Evolutionary conservation across 2,329 filamentous ascomycete genomes (phyloP).

Genomic region (Colletotrichum euphorbiae): DNA sequence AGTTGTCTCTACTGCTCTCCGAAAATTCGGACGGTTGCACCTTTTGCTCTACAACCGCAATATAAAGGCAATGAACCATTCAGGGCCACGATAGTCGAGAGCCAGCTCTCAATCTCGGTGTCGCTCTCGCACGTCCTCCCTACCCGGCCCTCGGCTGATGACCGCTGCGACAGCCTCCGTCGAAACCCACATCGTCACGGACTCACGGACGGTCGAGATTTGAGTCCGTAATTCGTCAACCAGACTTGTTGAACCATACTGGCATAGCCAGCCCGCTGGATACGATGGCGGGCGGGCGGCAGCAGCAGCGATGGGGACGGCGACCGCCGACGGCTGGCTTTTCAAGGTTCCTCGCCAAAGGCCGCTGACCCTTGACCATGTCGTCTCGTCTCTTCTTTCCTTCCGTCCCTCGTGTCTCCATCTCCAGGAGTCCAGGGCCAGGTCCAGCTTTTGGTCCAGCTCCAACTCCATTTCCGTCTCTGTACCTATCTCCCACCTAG

Average conservation of each 20-base stretch:
- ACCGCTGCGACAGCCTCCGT: neutral
- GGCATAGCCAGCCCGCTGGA: neutral
- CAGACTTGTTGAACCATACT: neutral
- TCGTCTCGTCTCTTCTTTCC: slow-evolving; percentile 25
- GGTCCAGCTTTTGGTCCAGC: slow-evolving; percentile 9
- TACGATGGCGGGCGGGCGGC: slow-evolving; percentile 3
- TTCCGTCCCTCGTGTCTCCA: slow-evolving; percentile 2
- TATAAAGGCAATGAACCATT: too few species aligned
- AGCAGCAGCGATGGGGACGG: slow-evolving; percentile 3
- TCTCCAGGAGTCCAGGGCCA: slow-evolving; percentile 3
- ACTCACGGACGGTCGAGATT: neutral
- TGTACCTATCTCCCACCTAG: slow-evolving; percentile 4
- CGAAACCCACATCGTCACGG: neutral
- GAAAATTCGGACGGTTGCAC: too few species aligned
- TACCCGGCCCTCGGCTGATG: neutral
- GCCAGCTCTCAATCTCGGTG: neutral
- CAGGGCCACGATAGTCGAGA: neutral
- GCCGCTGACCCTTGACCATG: slow-evolving; percentile 27
- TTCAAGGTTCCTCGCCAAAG: slow-evolving; percentile 25
- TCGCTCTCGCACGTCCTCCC: slow-evolving; percentile 7
- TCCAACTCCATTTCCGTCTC: slow-evolving; percentile 22
- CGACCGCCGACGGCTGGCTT: slow-evolving; percentile 9
- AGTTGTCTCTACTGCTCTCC: slow-evolving; percentile 4
- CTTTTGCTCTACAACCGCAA: too few species aligned
- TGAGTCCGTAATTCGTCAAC: neutral